Percentiles rank a stretch among this genome's conserved stretches.
Conservation (phyloP, 805 yeast genomes). For the Yarrowia sp. region DNA sequence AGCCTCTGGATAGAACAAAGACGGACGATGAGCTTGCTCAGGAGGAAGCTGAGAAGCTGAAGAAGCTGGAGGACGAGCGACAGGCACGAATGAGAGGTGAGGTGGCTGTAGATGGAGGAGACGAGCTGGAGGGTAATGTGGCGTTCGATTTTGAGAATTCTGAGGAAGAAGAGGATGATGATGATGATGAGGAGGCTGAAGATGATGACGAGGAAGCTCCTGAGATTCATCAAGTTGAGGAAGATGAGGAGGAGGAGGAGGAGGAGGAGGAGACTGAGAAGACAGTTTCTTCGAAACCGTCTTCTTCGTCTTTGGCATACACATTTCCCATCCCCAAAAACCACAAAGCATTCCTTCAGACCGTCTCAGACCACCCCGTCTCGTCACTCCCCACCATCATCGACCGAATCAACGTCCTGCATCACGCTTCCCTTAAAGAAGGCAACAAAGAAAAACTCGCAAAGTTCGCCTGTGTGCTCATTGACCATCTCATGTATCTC, state of each 20-base stretch:
- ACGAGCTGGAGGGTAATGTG: slow-evolving; percentile 32
- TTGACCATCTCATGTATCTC: slow-evolving; percentile 58
- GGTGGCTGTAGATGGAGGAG: slow-evolving; percentile 36
- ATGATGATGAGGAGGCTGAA: slow-evolving; percentile 32
- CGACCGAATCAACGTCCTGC: slow-evolving; percentile 53
- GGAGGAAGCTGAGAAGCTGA: slow-evolving; percentile 38
- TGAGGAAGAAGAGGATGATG: slow-evolving; percentile 31
- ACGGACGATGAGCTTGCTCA: slow-evolving; percentile 44
- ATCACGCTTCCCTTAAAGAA: slow-evolving; percentile 73
- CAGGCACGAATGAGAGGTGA: slow-evolving; percentile 42
- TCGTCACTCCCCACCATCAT: slow-evolving; percentile 41
- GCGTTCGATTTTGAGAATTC: slow-evolving; percentile 8
- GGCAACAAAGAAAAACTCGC: slow-evolving; percentile 80
- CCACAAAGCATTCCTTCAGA: slow-evolving; percentile 62
- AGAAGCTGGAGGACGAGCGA: slow-evolving; percentile 40
- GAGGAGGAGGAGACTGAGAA: background rate
- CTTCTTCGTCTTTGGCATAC: slow-evolving; percentile 32
- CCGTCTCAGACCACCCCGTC: slow-evolving; percentile 27
- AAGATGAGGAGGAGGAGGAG: slow-evolving; percentile 50
- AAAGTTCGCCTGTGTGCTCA: slow-evolving; percentile 57
- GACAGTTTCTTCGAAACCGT: background rate
- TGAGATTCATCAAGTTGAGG: slow-evolving; percentile 1
- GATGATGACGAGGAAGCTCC: slow-evolving; percentile 4
- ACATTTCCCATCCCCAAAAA: slow-evolving; percentile 49
- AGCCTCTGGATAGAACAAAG: slow-evolving; percentile 45